Conservation (phyloP, 2,329 filamentous ascomycete genomes). For the Tolypocladium ovalisporum region DNA sequence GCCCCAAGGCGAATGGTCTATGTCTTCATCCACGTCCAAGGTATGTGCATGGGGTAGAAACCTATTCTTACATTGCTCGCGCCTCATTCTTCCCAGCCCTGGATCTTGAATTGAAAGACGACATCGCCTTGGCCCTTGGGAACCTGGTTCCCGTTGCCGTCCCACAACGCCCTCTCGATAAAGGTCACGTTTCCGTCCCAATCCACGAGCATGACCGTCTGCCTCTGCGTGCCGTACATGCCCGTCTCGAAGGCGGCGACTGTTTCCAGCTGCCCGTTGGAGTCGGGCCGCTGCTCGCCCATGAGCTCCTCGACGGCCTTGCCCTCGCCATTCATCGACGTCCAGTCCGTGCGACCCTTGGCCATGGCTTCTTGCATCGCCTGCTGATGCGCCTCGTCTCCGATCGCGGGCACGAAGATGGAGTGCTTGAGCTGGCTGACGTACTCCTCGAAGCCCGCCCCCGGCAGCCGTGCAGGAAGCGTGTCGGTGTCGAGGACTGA, state of each 20-base stretch:
- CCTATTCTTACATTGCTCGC: neutral
- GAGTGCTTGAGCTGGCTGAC: constrained; percentile 43
- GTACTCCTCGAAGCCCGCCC: constrained; percentile 40
- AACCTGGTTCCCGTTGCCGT: constrained; percentile 43
- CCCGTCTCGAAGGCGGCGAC: constrained; percentile 42
- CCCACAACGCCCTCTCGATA: constrained; percentile 49
- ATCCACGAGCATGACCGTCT: constrained; percentile 51
- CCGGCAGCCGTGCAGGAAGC: constrained; percentile 30
- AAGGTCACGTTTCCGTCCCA: constrained; percentile 52
- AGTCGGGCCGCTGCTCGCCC: constrained; percentile 26
- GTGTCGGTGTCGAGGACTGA: constrained; percentile 45
- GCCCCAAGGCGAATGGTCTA: neutral
- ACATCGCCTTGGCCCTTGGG: constrained; percentile 43
- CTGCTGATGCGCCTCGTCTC: constrained; percentile 31
- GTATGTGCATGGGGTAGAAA: neutral
- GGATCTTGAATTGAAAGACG: constrained; percentile 43
- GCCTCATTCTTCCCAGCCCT: constrained; percentile 32
- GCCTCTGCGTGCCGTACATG: constrained; percentile 54
- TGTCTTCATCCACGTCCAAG: neutral
- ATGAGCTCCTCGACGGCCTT: constrained; percentile 24
- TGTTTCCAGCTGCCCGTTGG: constrained; percentile 11
- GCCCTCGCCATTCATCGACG: constrained; percentile 22
- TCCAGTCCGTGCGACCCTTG: constrained; percentile 24
- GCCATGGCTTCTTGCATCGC: constrained; percentile 32
- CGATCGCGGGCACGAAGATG: constrained; percentile 51